These are phyloP conservation scores for Gossypium anomalum DNA, from an alignment of 345 rosid genomes.

Conservation along the genomic window DNA sequence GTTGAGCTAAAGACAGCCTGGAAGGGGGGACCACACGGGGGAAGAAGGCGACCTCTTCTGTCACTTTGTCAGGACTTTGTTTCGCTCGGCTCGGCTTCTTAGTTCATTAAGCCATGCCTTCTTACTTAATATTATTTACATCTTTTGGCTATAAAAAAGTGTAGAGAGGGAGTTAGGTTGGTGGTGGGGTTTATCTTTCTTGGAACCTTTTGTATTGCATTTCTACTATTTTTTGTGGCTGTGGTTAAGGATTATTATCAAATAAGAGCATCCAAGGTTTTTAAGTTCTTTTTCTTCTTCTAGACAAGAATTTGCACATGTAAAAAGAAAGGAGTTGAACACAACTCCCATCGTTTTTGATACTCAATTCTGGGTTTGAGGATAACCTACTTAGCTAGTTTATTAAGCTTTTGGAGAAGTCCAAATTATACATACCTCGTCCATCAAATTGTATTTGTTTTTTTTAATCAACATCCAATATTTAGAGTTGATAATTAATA, in stretches of 20 bases:
- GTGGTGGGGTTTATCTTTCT: not conserved
- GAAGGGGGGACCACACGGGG: conserved; percentile 37
- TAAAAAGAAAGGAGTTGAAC: too few relatives aligned
- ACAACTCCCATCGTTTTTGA: too few relatives aligned
- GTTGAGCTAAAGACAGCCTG: conserved; percentile 37
- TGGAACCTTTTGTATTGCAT: not conserved
- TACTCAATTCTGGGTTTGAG: too few relatives aligned
- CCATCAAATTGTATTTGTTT: too few relatives aligned
- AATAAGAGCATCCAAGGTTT: too few relatives aligned
- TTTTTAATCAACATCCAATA: too few relatives aligned
- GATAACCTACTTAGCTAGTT: too few relatives aligned
- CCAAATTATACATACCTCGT: too few relatives aligned
- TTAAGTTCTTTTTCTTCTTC: too few relatives aligned
- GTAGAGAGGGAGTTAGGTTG: not conserved
- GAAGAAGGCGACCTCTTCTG: not conserved
- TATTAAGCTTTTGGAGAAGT: too few relatives aligned
- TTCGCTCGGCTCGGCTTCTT: conserved; percentile 5
- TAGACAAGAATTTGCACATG: too few relatives aligned
- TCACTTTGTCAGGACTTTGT: conserved; percentile 6
- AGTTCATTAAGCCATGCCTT: not conserved
- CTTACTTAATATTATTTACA: not conserved
- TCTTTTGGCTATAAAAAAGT: not conserved
- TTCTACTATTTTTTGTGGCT: not conserved
- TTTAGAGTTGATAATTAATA: too few relatives aligned
- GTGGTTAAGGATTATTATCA: not conserved